Conservation (phyloP, 2,329 filamentous ascomycete genomes). For the Claviceps quebecensis region DNA sequence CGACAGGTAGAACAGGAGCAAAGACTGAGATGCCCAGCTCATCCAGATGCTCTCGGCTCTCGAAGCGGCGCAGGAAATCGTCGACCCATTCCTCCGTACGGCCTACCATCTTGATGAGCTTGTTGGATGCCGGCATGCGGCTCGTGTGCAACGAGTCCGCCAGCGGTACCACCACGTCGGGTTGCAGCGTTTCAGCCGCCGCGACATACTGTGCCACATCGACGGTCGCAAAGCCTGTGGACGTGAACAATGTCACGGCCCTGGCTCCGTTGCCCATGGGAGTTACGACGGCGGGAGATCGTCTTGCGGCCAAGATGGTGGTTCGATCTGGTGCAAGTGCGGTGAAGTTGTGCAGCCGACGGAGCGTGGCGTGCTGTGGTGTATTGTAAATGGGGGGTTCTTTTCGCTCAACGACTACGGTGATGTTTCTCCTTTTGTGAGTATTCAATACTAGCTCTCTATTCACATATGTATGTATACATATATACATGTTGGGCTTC, state of each 20-base stretch:
- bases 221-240: constrained; percentile 67
- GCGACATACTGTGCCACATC: constrained; percentile 54
- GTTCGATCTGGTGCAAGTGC: constrained; percentile 51
- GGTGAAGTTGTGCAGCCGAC: constrained; percentile 62
- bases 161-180: constrained; percentile 68
- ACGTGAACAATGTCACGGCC: constrained; percentile 67
- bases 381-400: constrained; percentile 35
- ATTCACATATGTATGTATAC: too few relatives aligned
- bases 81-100: constrained; percentile 72
- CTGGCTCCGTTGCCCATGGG: constrained; percentile 58
- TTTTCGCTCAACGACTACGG: constrained; percentile 39
- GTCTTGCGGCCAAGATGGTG: constrained; percentile 62
- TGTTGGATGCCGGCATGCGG: constrained; percentile 49
- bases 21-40: constrained; percentile 33
- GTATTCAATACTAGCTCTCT: neutral
- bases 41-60: constrained; percentile 13
- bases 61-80: constrained; percentile 40
- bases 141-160: constrained; percentile 49
- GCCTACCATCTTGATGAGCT: constrained; percentile 71
- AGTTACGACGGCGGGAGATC: constrained; percentile 60
- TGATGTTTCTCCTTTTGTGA: neutral
- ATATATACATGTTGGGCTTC: too few relatives aligned
- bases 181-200: constrained; percentile 49
- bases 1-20: constrained; percentile 59
- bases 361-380: constrained; percentile 21